Percentiles rank a stretch among this genome's conserved stretches.
These are phyloP conservation scores for Albatrellus sp. DNA, from an alignment of 1,284 basidiomycete species.

Conservation along the genomic window DNA sequence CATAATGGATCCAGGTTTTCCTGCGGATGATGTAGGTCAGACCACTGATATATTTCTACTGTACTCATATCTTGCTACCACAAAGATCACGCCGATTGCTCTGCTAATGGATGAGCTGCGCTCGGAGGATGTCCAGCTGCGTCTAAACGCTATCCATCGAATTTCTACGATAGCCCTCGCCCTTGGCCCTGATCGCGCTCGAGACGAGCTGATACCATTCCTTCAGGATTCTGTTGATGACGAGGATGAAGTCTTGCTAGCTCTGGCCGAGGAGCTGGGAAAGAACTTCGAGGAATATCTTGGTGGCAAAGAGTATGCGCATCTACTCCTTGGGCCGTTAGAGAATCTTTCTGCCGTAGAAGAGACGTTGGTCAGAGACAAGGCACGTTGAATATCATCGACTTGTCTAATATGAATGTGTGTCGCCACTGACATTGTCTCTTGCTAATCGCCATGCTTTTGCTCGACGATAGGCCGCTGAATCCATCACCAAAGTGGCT, in stretches of 20 bases:
- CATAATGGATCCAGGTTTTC: neutral
- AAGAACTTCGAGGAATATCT: slow-evolving; percentile 90
- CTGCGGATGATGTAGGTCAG: neutral
- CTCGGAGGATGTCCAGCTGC: slow-evolving; percentile 89
- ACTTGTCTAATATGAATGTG: neutral
- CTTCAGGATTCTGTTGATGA: slow-evolving; percentile 97
- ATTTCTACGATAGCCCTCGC: slow-evolving; percentile 98
- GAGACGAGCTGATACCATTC: slow-evolving; percentile 95
- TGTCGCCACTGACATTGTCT: neutral
- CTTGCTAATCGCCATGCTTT: neutral
- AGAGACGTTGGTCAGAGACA: slow-evolving; percentile 97
- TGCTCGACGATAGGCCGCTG: slow-evolving; percentile 60
- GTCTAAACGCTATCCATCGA: slow-evolving; percentile 95
- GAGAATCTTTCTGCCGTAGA: slow-evolving; percentile 96
- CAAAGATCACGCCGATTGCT: slow-evolving; percentile 72
- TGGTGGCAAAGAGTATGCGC: slow-evolving; percentile 83
- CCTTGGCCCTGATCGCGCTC: slow-evolving; percentile 88
- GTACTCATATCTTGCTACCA: slow-evolving; percentile 3
- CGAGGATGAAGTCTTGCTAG: slow-evolving; percentile 96
- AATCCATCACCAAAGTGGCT: slow-evolving; percentile 92
- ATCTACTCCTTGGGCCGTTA: slow-evolving; percentile 83
- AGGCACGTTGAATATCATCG: slow-evolving; percentile 41
- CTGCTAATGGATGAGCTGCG: slow-evolving; percentile 92
- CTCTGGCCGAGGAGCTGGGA: slow-evolving; percentile 93
- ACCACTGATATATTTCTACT: neutral